A percentile compares a stretch with the other conserved stretches of the same genome.
These are phyloP conservation scores for Vitis cinerea DNA, from an alignment of 164 flowering plant genomes.

Conservation along the genomic window DNA sequence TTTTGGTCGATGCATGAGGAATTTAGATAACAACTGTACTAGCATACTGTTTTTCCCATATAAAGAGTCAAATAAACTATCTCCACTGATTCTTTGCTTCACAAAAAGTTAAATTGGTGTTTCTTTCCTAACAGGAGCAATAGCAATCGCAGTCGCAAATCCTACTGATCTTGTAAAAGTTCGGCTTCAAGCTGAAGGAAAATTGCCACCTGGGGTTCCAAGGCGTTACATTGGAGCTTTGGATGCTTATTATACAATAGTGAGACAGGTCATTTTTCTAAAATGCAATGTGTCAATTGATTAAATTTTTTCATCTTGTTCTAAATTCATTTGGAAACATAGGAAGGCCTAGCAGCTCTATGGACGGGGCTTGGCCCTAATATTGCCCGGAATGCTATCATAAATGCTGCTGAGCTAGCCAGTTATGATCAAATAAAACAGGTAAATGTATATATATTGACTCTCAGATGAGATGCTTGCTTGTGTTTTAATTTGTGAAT, in stretches of 20 bases:
- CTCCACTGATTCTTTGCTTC: not conserved
- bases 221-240: constrained; percentile 83
- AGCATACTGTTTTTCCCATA: too few species aligned
- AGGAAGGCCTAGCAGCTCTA: constrained; percentile 89
- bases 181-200: constrained; percentile 95
- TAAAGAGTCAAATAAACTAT: not conserved
- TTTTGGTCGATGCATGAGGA: not conserved
- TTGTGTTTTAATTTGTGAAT: not conserved
- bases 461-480: not conserved
- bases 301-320: constrained; percentile 1
- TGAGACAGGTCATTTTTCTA: constrained; percentile 57
- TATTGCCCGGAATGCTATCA: constrained; percentile 83
- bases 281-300: not conserved
- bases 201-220: constrained; percentile 76
- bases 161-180: constrained; percentile 99
- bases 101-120: not conserved
- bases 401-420: constrained; percentile 97
- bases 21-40: too few species aligned
- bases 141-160: constrained; percentile 86
- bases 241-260: constrained; percentile 79
- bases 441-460: constrained; percentile 34
- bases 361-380: constrained; percentile 99
- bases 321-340: constrained; percentile 8
- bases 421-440: constrained; percentile 96
- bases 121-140: constrained; percentile 58